Conservation (phyloP, 2,329 filamentous ascomycete species). For the Pseudogymnoascus destructans region DNA sequence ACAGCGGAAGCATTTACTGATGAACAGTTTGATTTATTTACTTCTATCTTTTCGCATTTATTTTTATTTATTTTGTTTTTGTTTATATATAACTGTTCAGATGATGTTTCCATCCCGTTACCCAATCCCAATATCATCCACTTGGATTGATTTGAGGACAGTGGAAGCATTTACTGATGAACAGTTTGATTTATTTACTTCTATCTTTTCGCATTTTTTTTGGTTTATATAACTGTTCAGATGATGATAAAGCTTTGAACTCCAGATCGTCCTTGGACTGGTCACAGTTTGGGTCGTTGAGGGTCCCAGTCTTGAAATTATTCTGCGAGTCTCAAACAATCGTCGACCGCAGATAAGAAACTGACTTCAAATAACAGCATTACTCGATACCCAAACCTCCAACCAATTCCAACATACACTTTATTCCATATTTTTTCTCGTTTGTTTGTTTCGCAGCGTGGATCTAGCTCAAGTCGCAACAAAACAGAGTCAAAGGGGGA, state of each 20-base stretch:
- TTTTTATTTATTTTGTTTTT: not conserved
- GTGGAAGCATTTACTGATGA: not conserved
- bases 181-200: not conserved
- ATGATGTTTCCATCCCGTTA: not conserved
- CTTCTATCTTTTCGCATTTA: not conserved
- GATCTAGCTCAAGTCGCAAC: not conserved
- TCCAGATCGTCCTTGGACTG: not conserved
- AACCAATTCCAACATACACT: not conserved
- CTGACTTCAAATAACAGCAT: not conserved
- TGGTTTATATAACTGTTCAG: not conserved
- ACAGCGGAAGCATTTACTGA: not conserved
- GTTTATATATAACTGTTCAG: not conserved
- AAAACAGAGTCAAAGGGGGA: not conserved
- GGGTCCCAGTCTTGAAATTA: not conserved
- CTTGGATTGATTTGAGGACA: not conserved
- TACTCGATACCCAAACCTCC: not conserved
- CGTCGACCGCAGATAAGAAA: not conserved
- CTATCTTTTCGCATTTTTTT: not conserved
- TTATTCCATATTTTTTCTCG: not conserved
- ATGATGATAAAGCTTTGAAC: constrained; percentile 1
- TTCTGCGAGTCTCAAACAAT: not conserved
- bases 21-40: not conserved
- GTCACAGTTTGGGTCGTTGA: not conserved
- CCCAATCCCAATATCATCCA: not conserved
- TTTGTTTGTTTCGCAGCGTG: not conserved